Percentiles rank a stretch among this genome's conserved stretches.
Evolutionary conservation across 768 basidiomycete genomes (phyloP).

Genomic region (Rhodotorula toruloides): DNA sequence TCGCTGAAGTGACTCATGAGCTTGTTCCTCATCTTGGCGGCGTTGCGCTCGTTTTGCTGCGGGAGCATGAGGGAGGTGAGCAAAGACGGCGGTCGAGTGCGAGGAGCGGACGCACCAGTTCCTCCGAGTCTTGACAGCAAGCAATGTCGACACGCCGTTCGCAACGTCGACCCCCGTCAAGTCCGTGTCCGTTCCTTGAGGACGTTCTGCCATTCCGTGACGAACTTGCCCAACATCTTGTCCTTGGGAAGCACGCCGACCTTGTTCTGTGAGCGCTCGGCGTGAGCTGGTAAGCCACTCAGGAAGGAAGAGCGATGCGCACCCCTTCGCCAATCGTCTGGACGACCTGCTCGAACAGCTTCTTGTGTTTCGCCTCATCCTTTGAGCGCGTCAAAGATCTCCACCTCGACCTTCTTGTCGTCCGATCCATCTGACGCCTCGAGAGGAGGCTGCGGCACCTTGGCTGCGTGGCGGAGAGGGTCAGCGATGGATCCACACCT

Average conservation of each 20-base stretch:
- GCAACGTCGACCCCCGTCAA: slow-evolving; percentile 76
- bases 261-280: slow-evolving; percentile 50
- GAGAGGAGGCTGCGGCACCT: slow-evolving; percentile 31
- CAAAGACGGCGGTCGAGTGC: background rate
- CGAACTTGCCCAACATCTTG: slow-evolving; percentile 72
- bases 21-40: slow-evolving; percentile 74
- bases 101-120: slow-evolving; percentile 61
- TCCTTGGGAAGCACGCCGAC: slow-evolving; percentile 80
- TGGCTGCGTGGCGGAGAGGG: slow-evolving; percentile 14
- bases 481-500: background rate
- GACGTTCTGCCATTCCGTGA: slow-evolving; percentile 68
- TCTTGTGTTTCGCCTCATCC: slow-evolving; percentile 45
- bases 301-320: background rate
- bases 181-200: slow-evolving; percentile 42
- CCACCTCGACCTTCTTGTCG: slow-evolving; percentile 54
- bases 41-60: slow-evolving; percentile 72
- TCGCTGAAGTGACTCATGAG: slow-evolving; percentile 75
- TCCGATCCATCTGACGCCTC: background rate
- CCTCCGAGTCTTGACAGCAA: slow-evolving; percentile 89
- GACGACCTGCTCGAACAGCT: slow-evolving; percentile 36
- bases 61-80: background rate
- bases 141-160: slow-evolving; percentile 65
- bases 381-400: slow-evolving; percentile 57
- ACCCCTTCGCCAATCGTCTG: slow-evolving; percentile 32
- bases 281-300: too few species aligned